A percentile compares a stretch with the other conserved stretches of the same genome.
phyloP scores from a whole-genome alignment of 805 yeast genomes.

The Ogataea pini region DNA sequence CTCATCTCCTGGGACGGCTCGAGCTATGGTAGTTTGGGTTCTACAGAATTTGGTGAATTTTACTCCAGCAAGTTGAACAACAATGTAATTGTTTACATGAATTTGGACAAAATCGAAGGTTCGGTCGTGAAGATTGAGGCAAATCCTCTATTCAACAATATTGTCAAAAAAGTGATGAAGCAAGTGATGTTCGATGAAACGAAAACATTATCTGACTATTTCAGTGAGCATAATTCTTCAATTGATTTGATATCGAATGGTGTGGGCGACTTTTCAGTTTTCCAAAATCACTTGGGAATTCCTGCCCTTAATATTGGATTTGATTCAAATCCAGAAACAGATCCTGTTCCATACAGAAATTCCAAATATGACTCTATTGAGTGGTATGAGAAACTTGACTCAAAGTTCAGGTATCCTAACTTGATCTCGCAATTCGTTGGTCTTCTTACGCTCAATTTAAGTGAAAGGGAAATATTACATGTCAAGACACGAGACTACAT shows the following conservation, averaged over 20 bases:
- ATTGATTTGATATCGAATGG: conserved; percentile 49
- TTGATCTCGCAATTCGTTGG: conserved; percentile 62
- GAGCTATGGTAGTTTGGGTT: conserved; percentile 53
- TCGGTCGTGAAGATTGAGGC: conserved; percentile 46
- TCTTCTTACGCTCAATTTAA: conserved; percentile 49
- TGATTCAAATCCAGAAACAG: conserved; percentile 35
- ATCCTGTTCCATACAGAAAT: conserved; percentile 57
- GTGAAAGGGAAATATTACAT: conserved; percentile 58
- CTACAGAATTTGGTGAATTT: conserved; percentile 57
- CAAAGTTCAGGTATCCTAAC: conserved; percentile 53
- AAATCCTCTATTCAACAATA: conserved; percentile 55
- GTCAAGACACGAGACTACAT: conserved; percentile 51
- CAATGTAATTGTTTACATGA: conserved; percentile 51
- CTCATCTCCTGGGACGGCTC: conserved; percentile 46
- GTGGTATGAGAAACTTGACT: conserved; percentile 52
- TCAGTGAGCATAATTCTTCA: conserved; percentile 38
- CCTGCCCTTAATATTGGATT: conserved; percentile 59
- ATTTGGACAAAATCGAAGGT: conserved; percentile 59
- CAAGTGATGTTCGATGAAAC: conserved; percentile 43
- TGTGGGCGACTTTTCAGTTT: conserved; percentile 53
- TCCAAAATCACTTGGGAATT: conserved; percentile 67
- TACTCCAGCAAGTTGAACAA: conserved; percentile 40
- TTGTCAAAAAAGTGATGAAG: conserved; percentile 47
- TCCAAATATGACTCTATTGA: conserved; percentile 58
- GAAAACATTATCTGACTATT: conserved; percentile 50